These are phyloP conservation scores for Tagetes patula DNA, from an alignment of 129 eudicot species.

Conservation along the genomic window DNA sequence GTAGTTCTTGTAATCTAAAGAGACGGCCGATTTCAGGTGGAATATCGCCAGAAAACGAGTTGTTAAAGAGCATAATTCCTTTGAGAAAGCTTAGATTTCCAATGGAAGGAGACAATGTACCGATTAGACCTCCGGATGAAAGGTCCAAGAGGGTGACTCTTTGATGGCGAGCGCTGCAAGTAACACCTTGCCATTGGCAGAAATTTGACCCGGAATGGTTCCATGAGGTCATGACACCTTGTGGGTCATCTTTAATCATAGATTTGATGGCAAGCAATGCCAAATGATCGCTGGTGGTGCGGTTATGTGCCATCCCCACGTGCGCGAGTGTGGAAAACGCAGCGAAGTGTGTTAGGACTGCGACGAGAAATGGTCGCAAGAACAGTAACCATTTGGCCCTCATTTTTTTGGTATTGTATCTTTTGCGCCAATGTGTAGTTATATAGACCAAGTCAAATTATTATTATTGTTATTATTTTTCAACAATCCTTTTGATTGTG, in stretches of 20 bases:
- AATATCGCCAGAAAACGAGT: background rate
- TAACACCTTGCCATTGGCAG: background rate
- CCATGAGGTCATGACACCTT: conserved; percentile 1
- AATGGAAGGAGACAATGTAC: background rate
- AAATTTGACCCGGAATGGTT: background rate
- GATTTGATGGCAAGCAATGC: conserved; percentile 3
- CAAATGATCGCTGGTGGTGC: background rate
- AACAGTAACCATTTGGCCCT: background rate
- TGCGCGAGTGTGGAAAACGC: background rate
- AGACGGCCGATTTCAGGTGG: background rate
- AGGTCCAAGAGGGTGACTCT: background rate
- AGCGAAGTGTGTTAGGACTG: background rate
- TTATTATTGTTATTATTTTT: too few relatives aligned
- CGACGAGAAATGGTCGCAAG: background rate
- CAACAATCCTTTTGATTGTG: background rate
- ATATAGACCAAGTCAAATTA: background rate
- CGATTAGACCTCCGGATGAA: background rate
- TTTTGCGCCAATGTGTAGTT: background rate
- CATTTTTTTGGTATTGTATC: background rate
- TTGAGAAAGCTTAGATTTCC: background rate
- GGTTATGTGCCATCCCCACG: background rate
- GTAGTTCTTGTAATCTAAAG: background rate
- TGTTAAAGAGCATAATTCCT: background rate
- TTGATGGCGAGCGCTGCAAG: background rate
- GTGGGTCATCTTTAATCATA: background rate